Evolutionary conservation across 2,329 filamentous ascomycete genomes (phyloP), one percentile per base, ranked within the genome.

Genomic region (Ceratocystis huliohia): DNA sequence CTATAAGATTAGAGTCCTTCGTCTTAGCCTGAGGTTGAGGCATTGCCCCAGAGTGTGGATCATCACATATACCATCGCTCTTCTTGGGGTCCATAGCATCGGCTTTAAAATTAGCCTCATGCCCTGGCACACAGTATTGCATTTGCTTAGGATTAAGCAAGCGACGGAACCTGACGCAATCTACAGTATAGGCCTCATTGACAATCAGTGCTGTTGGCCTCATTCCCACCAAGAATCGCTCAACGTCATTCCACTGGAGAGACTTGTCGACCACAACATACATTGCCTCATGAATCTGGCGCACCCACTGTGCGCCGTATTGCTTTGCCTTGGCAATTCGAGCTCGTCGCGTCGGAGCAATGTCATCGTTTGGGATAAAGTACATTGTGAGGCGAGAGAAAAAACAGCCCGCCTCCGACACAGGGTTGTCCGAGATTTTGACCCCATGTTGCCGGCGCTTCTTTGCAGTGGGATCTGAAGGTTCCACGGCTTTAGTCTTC

Each of bases 311-410:
- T 1, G 88, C 93, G 56, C 93, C 93, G 73, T 86, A 86, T 71
- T 91, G 85, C 64, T 84, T 81, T 0, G 88, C 86, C 73, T 87
- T 91, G 37, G 81, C 81, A 64, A 96, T 96, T 3, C 89, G 85
- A 67, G 86, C 75, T 65, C 83, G 83, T 48, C 92, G 83, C 6
- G 82, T 79, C 10, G 82, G 81, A 41, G 86, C 83, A 61, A 88
- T 81, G 69, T 93, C 87, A 69, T 91, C 84, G 70, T 94, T 88
- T 0, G 91, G 93, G 5, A 96, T 84, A 73, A 94, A 96, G 75
- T 84, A 89, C 69, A 91, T 87, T 0, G 76, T 74, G n/a, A 88
- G 74, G 0, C 76, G 80, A 57, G 77, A 80, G 72, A 91, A 86
- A 4, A 89, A 79, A 70, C 82, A 80, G 66, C 82, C 75, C 0